These are phyloP conservation scores for Pseudisothecium myosuroides DNA, from an alignment of 225 moss, liverwort and hornwort genomes.

Conservation along the genomic window DNA sequence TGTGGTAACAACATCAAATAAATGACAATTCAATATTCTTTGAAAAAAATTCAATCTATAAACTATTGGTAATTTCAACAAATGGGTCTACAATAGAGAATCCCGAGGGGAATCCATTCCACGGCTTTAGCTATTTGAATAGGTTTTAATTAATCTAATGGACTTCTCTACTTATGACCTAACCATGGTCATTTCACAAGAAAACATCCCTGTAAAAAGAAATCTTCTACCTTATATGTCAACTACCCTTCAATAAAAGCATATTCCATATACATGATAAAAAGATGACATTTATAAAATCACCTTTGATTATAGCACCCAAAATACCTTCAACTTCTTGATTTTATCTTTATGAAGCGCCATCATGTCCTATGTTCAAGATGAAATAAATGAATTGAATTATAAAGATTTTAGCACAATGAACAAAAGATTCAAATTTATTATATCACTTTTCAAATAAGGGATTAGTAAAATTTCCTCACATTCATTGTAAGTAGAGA, in stretches of 20 bases:
- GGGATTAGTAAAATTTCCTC: not conserved
- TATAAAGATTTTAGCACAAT: not conserved
- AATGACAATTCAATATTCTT: not conserved
- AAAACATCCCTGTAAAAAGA: not conserved
- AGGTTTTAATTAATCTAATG: not conserved
- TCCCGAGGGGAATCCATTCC: too few species aligned
- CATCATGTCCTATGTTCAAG: constrained; percentile 18
- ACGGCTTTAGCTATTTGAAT: not conserved
- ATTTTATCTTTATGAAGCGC: constrained; percentile 4
- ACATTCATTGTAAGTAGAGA: not conserved
- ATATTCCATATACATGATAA: not conserved
- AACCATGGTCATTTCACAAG: not conserved
- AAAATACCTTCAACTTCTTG: constrained; percentile 27
- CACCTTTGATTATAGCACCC: not conserved
- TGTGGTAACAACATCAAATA: not conserved
- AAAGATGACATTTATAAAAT: not conserved
- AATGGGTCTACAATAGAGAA: rapidly evolving
- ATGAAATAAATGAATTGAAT: not conserved
- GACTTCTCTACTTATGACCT: not conserved
- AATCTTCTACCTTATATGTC: not conserved
- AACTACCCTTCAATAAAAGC: not conserved
- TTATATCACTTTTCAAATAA: not conserved
- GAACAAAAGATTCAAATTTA: not conserved
- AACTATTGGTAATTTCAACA: not conserved
- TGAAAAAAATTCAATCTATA: not conserved